Base-by-base conservation (phyloP, 208 protist species). In the Trypanosomatidae sp. region DNA sequence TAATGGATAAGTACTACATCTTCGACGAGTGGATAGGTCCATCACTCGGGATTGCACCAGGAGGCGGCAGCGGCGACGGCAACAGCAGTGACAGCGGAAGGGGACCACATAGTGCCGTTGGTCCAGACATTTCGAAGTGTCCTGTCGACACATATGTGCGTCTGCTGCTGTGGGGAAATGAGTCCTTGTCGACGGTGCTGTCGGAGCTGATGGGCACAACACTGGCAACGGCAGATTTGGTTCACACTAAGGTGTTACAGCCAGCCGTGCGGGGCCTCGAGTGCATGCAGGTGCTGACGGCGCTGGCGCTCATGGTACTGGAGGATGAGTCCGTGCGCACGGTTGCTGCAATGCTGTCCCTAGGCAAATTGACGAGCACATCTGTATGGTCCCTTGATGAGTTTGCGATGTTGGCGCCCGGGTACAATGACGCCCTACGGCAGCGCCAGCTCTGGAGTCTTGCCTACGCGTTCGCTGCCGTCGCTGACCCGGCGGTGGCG, bases 1-100 rank as follows among this genome's bases (percentile, higher is more conserved):
- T 77, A 46, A 71, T 77, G 72, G 77, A 73, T 12, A 82, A 82
- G 77, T 77, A 82, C 47, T 50, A 70, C 62, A 49, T 74, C 53
- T 52, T 77, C 10, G 66, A 53, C 41, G 25, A 43, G 36, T 82
- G 71, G 72, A 39, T 50, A 19, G 41, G 28, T 25, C 47, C 60
- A 12, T 77, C 77, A 10, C 77, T 82, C 39, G 77, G 77, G 22
- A 77, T 74, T 64, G 49, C 52, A 7, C 1, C 62, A 41, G 53
- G 22, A 25, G 44, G 15, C 36, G 44, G 15, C 52, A 28, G 2
- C 9, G 7, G 65, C 30, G 1, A 44, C 33, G 36, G 33, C 28
- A 5, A 36, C 10, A 43, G 50, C 6, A 58, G 49, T 46, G 30
- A 3, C 36, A 15, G 10, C n/a, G 22, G 22, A 28, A 33, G 30